phyloP scores from a whole-genome alignment of 2,329 filamentous ascomycete species.

The Fusarium pseudograminearum region DNA sequence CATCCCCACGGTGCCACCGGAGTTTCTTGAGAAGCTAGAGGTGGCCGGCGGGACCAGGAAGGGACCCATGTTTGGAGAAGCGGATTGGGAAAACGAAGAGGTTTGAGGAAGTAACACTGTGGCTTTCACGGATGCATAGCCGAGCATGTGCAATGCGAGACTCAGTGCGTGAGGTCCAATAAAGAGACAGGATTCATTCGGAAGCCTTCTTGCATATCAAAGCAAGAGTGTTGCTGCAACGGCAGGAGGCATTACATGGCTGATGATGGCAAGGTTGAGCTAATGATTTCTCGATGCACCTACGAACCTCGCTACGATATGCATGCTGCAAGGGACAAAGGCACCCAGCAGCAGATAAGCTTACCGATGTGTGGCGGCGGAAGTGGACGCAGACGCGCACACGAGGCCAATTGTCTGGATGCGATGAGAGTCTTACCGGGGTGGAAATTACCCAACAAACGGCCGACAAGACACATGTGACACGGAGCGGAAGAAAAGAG shows the following conservation, averaged over 20 bases:
- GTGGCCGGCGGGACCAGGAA: constrained; percentile 61
- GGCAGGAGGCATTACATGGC: constrained; percentile 13
- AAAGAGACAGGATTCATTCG: background rate
- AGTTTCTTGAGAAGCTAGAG: constrained; percentile 92
- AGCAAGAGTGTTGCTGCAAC: constrained; percentile 14
- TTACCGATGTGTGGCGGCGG: constrained; percentile 27
- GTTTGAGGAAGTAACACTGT: constrained; percentile 52
- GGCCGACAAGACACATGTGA: constrained; percentile 14
- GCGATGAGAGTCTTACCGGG: constrained; percentile 5
- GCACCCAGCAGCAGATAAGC: constrained; percentile 22
- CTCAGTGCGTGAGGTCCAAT: background rate
- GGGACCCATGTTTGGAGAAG: constrained; percentile 70
- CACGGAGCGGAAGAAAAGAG: constrained; percentile 12
- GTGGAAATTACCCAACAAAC: constrained; percentile 29
- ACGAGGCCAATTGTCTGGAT: constrained; percentile 8
- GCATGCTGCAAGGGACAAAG: constrained; percentile 46
- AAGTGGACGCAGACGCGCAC: constrained; percentile 17
- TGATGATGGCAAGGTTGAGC: constrained; percentile 10
- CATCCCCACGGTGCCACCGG: constrained; percentile 92
- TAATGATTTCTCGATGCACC: constrained; percentile 22
- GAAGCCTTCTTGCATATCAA: constrained; percentile 10
- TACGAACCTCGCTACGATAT: constrained; percentile 29
- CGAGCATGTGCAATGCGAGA: background rate
- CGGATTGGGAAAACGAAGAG: constrained; percentile 76
- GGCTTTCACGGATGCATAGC: constrained; percentile 7